Conservation (phyloP, 305 asterid species). For the Fraxinus nigra region DNA sequence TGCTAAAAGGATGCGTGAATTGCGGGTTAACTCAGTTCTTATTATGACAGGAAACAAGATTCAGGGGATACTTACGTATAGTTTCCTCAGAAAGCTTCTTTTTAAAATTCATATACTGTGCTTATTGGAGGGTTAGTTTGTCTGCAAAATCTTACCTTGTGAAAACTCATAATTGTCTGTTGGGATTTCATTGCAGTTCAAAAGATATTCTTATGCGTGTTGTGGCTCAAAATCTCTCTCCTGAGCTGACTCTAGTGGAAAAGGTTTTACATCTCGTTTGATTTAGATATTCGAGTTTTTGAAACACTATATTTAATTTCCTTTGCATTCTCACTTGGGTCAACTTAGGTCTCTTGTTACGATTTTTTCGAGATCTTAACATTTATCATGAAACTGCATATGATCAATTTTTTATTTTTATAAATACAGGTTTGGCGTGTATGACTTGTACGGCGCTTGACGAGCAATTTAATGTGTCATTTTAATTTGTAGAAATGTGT, state of each 20-base stretch:
- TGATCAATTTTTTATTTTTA: background rate
- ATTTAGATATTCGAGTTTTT: slow-evolving; percentile 16
- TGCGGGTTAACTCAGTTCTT: slow-evolving; percentile 76
- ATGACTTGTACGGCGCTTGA: background rate
- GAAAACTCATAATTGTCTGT: slow-evolving; percentile 21
- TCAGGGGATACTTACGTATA: slow-evolving; percentile 91
- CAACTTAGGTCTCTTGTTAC: slow-evolving; percentile 7
- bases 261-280: slow-evolving; percentile 51
- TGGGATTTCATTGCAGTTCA: slow-evolving; percentile 60
- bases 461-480: slow-evolving; percentile 1
- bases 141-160: slow-evolving; percentile 5
- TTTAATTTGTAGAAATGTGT: background rate
- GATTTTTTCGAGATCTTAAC: background rate
- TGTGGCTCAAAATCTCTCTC: slow-evolving; percentile 84
- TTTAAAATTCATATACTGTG: background rate
- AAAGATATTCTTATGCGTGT: slow-evolving; percentile 88
- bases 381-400: slow-evolving; percentile 11
- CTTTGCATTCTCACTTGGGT: background rate
- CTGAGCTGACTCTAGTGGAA: slow-evolving; percentile 79
- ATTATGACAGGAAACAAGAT: slow-evolving; percentile 62
- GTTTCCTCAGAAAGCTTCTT: slow-evolving; percentile 18
- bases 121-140: background rate
- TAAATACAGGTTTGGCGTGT: background rate
- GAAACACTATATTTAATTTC: background rate
- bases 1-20: slow-evolving; percentile 88